These are phyloP conservation scores for Pseudogymnoascus sp. DNA, from an alignment of 2,329 filamentous ascomycete genomes.

Conservation along the genomic window DNA sequence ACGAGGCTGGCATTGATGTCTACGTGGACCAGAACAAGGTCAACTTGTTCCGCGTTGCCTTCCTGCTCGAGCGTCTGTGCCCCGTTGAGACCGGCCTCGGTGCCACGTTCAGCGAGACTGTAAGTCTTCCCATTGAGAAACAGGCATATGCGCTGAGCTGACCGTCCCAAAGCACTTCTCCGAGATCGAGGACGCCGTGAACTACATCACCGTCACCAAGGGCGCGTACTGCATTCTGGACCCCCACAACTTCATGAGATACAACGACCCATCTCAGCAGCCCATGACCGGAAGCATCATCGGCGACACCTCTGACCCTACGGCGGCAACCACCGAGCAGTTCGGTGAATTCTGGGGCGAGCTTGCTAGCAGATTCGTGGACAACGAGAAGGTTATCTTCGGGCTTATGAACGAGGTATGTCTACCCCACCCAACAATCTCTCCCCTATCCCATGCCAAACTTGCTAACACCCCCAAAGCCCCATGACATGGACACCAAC, in stretches of 20 bases:
- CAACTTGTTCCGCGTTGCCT: constrained; percentile 43
- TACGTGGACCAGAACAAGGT: constrained; percentile 40
- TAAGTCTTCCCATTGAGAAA: constrained; percentile 13
- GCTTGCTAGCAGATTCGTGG: constrained; percentile 39
- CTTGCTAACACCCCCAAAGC: too few species aligned
- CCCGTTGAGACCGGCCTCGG: constrained; percentile 40
- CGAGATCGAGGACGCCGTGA: constrained; percentile 39
- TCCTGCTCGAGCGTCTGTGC: constrained; percentile 45
- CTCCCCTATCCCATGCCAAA: too few species aligned
- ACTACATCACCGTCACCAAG: constrained; percentile 43
- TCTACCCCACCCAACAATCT: too few species aligned
- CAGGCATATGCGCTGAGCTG: neutral
- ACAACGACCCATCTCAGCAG: constrained; percentile 44
- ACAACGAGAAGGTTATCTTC: constrained; percentile 42
- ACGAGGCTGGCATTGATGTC: constrained; percentile 37
- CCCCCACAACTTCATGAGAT: constrained; percentile 49
- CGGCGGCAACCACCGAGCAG: constrained; percentile 39
- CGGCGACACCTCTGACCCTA: constrained; percentile 38
- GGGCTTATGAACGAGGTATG: constrained; percentile 42
- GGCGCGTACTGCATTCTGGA: constrained; percentile 41
- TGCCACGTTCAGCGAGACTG: constrained; percentile 42
- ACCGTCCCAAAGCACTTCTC: constrained; percentile 32
- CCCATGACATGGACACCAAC: constrained; percentile 42
- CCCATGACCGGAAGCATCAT: constrained; percentile 43
- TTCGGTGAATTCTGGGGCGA: constrained; percentile 44